Base-by-base conservation (phyloP, 495 filamentous ascomycete genomes). In the Neurospora intermedia region DNA sequence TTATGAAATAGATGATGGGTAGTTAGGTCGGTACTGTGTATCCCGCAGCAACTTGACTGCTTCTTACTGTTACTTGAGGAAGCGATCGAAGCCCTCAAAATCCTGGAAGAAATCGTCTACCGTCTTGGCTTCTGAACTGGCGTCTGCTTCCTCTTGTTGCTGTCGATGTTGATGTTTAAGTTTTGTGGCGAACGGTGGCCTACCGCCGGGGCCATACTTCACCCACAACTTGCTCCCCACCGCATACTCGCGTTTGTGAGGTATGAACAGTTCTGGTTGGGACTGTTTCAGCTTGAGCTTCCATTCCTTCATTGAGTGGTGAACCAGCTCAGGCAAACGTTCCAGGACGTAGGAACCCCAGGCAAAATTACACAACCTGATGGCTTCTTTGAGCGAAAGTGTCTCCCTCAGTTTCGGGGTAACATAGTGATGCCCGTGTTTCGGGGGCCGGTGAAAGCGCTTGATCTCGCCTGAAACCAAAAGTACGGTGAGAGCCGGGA, bases 331-430 rank as follows among this genome's bases (percentile, higher is more conserved):
- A 3, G 76, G 69, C 18, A 80, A 43, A 4, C 77, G 73, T 5
- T 76, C 78, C 3, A 83, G 76, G 8, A 83, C 69, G 15, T 81
- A 71, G 27, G 69, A 72, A 39, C 81, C 81, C 81, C 81, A 83
- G 1, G 78, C 77, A 15, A 77, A 71, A 59, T 83, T 78, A 10
- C 82, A 73, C 27, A 77, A 41, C 1, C 69, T 48, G 69, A 80
- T 81, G 74, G 80, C 80, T 42, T 79, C 71, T 15, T 62, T 39
- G 18, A 82, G 40, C 2, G 71, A 71, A 38, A 81, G 43, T 11
- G 20, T 70, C 48, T 81, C 79, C 20, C 46, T 74, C 10, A 74
- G 73, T 70, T 74, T 75, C 35, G 54, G 54, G 27, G 54, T 6
- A 15, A 66, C 54, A 27, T 66, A 66, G 75, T 73, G 13, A 59